Percentiles rank a stretch among this genome's conserved stretches.
Evolutionary conservation across 495 filamentous ascomycete genomes (phyloP).

Genomic region (Penicillium tannophilum): DNA sequence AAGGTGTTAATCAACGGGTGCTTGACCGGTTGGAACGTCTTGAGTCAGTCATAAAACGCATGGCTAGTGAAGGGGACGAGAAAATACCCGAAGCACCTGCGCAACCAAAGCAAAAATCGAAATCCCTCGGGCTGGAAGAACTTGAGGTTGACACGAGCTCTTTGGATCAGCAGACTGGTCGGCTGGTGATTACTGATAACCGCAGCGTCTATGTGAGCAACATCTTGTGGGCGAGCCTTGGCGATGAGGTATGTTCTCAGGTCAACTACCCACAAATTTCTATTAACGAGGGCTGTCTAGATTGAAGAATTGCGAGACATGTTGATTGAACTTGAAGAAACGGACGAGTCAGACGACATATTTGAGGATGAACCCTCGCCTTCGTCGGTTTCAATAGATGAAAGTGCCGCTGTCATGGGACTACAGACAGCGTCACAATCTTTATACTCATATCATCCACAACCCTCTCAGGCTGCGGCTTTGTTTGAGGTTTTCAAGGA

Average conservation of each 20-base stretch:
- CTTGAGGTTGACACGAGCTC: neutral
- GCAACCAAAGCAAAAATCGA: too few species aligned
- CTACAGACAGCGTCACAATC: conserved; percentile 42
- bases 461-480: conserved; percentile 59
- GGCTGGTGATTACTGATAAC: conserved; percentile 71
- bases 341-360: neutral
- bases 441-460: conserved; percentile 39
- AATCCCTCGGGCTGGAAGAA: neutral
- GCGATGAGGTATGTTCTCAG: conserved; percentile 62
- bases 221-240: conserved; percentile 74
- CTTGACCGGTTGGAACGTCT: conserved; percentile 9
- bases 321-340: conserved; percentile 46
- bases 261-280: neutral
- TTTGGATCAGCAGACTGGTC: conserved; percentile 50
- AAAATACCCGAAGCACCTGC: neutral
- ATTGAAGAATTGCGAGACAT: conserved; percentile 63
- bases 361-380: conserved; percentile 12
- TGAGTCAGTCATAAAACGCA: conserved; percentile 2
- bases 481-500: conserved; percentile 64
- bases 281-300: conserved; percentile 12
- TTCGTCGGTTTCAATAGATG: neutral
- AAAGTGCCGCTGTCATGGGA: conserved; percentile 51
- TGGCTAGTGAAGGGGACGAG: neutral
- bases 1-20: neutral
- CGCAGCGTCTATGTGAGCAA: conserved; percentile 75